Base-by-base conservation (phyloP, 495 filamentous ascomycete genomes). In the Aspergillus avenaceus region DNA sequence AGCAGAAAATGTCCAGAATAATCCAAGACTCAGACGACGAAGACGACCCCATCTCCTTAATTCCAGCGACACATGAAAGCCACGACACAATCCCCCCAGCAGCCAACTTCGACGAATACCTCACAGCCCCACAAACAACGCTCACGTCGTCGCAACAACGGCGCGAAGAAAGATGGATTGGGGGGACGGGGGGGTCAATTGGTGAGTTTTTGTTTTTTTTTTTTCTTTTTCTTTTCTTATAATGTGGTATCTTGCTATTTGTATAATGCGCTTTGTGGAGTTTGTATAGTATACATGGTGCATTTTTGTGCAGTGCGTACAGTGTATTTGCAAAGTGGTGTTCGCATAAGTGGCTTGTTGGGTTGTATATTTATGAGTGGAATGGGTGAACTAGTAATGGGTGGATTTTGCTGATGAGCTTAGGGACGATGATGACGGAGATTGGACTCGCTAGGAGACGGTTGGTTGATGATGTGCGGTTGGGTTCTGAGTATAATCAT, bases 1-100 rank as follows among this genome's bases (percentile, higher is more conserved):
- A n/a, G n/a, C n/a, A n/a, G n/a, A n/a, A 8, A 49, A 74, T 74
- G 70, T 53, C 61, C 40, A 55, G 70, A 37, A 62, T 78, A 13
- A 75, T 80, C 24, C 71, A 74, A 43, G 76, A 80, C 50, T 80
- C 76, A 12, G 72, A 75, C 23, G 75, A 78, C 18, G 76, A 78
- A 46, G 74, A 71, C 7, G 67, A 77, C 29, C 60, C 54, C 3
- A 52, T 38, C 16, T 9, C 16, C 16, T 1, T 21, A 38, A 38
- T 4, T 7, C 16, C 34, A 2, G 16, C 6, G 19, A 16, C 55
- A 31, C 45, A 55, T 5, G 27, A 41, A n/a, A 6, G 25, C 22
- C 47, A 47, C 14, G 29, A 46, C n/a, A 57, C 62, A 9, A 43
- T 72, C 3, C n/a, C n/a, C n/a, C n/a, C n/a, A n/a, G 52, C 45